Evolutionary conservation across 441 rosid genomes (phyloP).

Genomic region (Jatropha podagrica): DNA sequence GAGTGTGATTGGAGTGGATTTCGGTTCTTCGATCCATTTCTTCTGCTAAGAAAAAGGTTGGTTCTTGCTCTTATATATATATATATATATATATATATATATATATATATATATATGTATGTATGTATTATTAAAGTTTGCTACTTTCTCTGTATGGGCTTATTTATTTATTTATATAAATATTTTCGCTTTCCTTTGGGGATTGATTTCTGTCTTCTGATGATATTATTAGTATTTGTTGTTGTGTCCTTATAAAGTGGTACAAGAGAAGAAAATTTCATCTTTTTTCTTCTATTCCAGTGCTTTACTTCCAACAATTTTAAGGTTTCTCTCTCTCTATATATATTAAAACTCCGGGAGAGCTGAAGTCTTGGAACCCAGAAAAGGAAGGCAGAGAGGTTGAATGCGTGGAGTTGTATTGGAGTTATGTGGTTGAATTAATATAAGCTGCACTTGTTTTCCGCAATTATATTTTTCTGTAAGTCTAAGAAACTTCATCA

Average conservation of each 20-base stretch:
- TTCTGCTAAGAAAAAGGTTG: conserved; percentile 31
- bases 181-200: conserved; percentile 15
- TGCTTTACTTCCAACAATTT: conserved; percentile 12
- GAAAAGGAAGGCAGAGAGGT: neutral
- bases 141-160: conserved; percentile 22
- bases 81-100: no score
- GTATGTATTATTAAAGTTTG: conserved; percentile 25
- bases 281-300: conserved; percentile 9
- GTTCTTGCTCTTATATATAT: conserved; percentile 16
- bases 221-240: conserved; percentile 16
- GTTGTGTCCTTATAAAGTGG: conserved; percentile 27
- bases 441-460: neutral
- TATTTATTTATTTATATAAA: neutral
- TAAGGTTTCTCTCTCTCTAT: neutral
- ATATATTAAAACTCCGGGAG: neutral
- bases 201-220: conserved; percentile 26
- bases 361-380: conserved; percentile 7
- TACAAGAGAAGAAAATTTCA: conserved; percentile 9
- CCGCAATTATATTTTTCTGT: neutral
- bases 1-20: conserved; percentile 21
- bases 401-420: conserved; percentile 4
- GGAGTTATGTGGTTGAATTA: conserved; percentile 2
- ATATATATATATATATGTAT: neutral
- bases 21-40: conserved; percentile 40
- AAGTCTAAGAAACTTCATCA: neutral